A percentile compares a stretch with the other conserved stretches of the same genome.
These are phyloP conservation scores for Tuber melanosporum DNA, from an alignment of 495 filamentous ascomycete genomes.

Conservation along the genomic window DNA sequence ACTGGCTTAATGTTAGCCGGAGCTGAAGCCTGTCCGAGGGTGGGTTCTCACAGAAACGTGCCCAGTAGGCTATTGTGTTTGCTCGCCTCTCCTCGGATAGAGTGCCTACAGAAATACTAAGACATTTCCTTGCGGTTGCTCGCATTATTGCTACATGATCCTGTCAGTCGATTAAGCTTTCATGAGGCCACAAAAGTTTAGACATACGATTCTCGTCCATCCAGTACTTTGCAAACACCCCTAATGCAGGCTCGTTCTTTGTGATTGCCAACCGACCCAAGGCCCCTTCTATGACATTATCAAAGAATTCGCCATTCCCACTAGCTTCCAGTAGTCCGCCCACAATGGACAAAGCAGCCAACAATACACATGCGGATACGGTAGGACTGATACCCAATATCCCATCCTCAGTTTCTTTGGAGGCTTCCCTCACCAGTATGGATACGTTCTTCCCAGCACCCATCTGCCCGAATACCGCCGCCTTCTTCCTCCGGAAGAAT, in stretches of 20 bases:
- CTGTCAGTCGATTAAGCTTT: not conserved
- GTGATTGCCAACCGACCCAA: slow-evolving; percentile 6
- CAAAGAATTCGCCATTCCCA: slow-evolving; percentile 25
- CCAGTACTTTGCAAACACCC: slow-evolving; percentile 41
- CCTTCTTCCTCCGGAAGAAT: slow-evolving; percentile 30
- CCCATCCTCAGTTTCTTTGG: slow-evolving; percentile 6
- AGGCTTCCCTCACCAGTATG: slow-evolving; percentile 20
- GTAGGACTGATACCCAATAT: slow-evolving; percentile 31
- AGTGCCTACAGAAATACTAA: slow-evolving; percentile 20
- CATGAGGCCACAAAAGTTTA: not conserved
- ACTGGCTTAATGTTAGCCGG: slow-evolving; percentile 14
- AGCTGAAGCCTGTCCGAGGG: not conserved
- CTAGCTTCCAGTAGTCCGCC: slow-evolving; percentile 29
- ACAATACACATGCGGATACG: slow-evolving; percentile 30
- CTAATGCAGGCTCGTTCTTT: slow-evolving; percentile 17
- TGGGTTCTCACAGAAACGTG: slow-evolving; percentile 23
- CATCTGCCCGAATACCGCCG: slow-evolving; percentile 34
- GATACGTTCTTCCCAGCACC: slow-evolving; percentile 30
- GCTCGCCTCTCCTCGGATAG: slow-evolving; percentile 14
- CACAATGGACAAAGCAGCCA: slow-evolving; percentile 24
- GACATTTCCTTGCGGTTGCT: slow-evolving; percentile 28
- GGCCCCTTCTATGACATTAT: slow-evolving; percentile 18
- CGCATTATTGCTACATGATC: slow-evolving; percentile 25
- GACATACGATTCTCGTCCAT: slow-evolving; percentile 31
- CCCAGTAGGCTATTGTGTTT: slow-evolving; percentile 26